A percentile compares a stretch with the other conserved stretches of the same genome.
phyloP scores from a whole-genome alignment of 176 grass and related monocot species.

The Avena insularis region DNA sequence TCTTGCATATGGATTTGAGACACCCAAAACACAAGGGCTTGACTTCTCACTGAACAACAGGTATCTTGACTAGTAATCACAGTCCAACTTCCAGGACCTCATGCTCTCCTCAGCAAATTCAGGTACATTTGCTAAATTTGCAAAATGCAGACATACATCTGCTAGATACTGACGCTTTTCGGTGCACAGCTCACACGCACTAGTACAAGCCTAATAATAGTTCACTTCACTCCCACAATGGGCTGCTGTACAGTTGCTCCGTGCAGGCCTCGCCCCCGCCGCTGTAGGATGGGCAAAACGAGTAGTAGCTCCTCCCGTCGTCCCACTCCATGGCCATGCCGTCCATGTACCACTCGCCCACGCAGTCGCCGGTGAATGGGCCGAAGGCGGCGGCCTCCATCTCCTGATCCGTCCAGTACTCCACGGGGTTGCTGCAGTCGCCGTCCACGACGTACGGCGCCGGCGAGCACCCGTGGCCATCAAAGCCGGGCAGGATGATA shows the following conservation, averaged over 20 bases:
- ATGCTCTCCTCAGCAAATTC: slow-evolving; percentile 23
- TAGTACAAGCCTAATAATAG: not conserved
- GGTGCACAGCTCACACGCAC: not conserved
- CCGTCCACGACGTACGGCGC: slow-evolving; percentile 32
- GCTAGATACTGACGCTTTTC: not conserved
- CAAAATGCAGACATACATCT: not conserved
- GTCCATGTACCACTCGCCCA: slow-evolving; percentile 64
- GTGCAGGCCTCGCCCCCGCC: slow-evolving; percentile 35
- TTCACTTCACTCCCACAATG: slow-evolving; percentile 55
- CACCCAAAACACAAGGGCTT: no score
- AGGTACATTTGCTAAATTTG: not conserved
- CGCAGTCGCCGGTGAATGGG: slow-evolving; percentile 30
- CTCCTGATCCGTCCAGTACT: slow-evolving; percentile 46
- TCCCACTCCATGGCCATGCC: slow-evolving; percentile 50
- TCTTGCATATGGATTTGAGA: no score
- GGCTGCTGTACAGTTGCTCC: slow-evolving; percentile 43
- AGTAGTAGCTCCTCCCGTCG: slow-evolving; percentile 35
- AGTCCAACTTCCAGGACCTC: not conserved
- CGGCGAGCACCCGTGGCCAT: slow-evolving; percentile 33
- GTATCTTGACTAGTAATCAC: no score
- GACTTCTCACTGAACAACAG: no score
- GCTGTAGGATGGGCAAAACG: slow-evolving; percentile 26
- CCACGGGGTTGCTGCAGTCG: slow-evolving; percentile 26
- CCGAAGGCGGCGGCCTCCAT: slow-evolving; percentile 40
- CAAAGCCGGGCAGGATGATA: slow-evolving; percentile 53